phyloP scores from a whole-genome alignment of 2,329 filamentous ascomycete species.

The Helotiales sp. region DNA sequence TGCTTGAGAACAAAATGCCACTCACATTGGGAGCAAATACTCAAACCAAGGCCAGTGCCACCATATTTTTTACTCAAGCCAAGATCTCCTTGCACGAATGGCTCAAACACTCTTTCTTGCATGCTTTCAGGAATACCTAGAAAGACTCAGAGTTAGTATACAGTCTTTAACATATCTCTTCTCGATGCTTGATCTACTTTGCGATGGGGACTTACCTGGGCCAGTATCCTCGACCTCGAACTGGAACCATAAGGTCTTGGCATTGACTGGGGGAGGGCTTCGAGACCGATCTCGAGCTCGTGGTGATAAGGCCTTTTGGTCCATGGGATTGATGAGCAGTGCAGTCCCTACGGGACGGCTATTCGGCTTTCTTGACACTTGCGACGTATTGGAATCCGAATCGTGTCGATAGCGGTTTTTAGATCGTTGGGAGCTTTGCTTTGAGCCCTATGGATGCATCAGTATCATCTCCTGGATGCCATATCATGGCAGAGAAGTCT shows the following conservation, averaged over 20 bases:
- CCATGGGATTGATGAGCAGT: slow-evolving; percentile 62
- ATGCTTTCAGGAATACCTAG: slow-evolving; percentile 77
- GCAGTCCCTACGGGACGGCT: slow-evolving; percentile 47
- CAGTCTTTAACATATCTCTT: no score
- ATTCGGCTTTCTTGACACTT: slow-evolving; percentile 43
- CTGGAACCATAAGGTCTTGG: slow-evolving; percentile 73
- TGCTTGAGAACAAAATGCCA: background rate
- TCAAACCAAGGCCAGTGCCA: slow-evolving; percentile 83
- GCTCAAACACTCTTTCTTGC: slow-evolving; percentile 85
- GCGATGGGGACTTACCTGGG: no score
- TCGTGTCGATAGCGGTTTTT: slow-evolving; percentile 27
- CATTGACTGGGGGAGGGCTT: slow-evolving; percentile 59
- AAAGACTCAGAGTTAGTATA: no score
- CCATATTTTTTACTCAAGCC: slow-evolving; percentile 88
- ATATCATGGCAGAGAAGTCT: no score
- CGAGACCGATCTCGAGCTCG: slow-evolving; percentile 54
- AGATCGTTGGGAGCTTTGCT: slow-evolving; percentile 30
- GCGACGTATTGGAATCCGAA: slow-evolving; percentile 45
- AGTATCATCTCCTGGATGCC: no score
- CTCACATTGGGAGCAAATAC: slow-evolving; percentile 75
- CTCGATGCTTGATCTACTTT: no score
- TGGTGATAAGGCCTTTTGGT: slow-evolving; percentile 38
- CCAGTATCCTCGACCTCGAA: slow-evolving; percentile 89
- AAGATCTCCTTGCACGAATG: slow-evolving; percentile 90
- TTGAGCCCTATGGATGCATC: no score